Base-by-base conservation (phyloP, 2,329 filamentous ascomycete genomes). In the Chaetomiaceae sp. region DNA sequence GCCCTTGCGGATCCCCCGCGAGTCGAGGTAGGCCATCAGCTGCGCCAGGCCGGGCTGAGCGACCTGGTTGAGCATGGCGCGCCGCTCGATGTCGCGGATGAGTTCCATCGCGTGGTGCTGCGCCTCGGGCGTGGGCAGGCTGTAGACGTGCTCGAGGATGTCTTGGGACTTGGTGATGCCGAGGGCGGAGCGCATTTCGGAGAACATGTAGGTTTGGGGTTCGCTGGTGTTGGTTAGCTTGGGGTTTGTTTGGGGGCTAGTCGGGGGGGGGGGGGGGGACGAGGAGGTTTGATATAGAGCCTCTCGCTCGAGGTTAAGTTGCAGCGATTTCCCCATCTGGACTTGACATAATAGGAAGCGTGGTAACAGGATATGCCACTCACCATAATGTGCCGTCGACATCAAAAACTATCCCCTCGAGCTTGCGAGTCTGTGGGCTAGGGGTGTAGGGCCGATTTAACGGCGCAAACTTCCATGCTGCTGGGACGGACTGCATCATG, bases 121-220 rank as follows among this genome's bases (percentile, higher is more conserved):
- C 47, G 70, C 65, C 12, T 81, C 71, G 0, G 71, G 63, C 3
- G 78, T 75, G 0, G 91, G 84, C 0, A 97, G 83, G 2, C 77
- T 72, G 67, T 91, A 85, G 66, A 96, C 85, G 73, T 97, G 89
- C 57, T 91, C 85, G 38, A 99, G 84, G 66, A 99, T 97, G 71
- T 99, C 94, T 64, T 77, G 75, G 33, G 75, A 71, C 67, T 85
- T 87, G 58, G 82, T 69, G 62, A 97, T 96, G 46, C 75, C 77
- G 15, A 97, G 80, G 7, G 83, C 85, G 14, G 73, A 67, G 59
- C 85, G 86, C 92, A 99, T 97, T 66, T 95, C 80, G 19, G 72
- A 70, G 72, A 97, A 97, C 92, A 97, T 99, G 79, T 96, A 89
- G 63, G 88, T 94, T 71, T 97, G 92, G 0, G 92, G 92, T 54